A percentile compares a stretch with the other conserved stretches of the same genome.
Evolutionary conservation across 2,329 filamentous ascomycete genomes (phyloP).

Genomic region (Penicillium verrucosum): DNA sequence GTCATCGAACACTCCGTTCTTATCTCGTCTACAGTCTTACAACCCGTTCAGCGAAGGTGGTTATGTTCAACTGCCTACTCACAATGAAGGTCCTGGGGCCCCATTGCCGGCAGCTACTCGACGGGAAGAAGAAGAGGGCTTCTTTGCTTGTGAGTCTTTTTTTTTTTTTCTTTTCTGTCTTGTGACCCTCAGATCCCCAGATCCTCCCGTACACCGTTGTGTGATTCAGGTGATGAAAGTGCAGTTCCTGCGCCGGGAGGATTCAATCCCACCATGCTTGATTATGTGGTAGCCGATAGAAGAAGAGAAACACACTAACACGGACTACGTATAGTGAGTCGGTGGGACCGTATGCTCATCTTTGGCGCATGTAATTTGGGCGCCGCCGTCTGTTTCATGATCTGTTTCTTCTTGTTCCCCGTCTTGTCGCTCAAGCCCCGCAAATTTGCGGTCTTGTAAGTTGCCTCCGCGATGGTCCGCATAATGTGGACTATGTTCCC

Average conservation of each 20-base stretch:
- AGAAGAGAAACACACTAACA: constrained; percentile 17
- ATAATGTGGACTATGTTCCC: constrained; percentile 1
- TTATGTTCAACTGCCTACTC: constrained; percentile 86
- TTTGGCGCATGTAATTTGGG: constrained; percentile 89
- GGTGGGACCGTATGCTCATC: constrained; percentile 92
- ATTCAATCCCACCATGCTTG: constrained; percentile 17
- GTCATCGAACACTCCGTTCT: constrained; percentile 65
- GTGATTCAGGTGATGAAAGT: constrained; percentile 33
- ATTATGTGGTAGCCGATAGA: constrained; percentile 19
- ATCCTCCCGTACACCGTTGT: constrained; percentile 13
- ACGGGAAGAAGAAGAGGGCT: constrained; percentile 91
- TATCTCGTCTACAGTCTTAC: constrained; percentile 76
- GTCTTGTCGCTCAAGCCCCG: constrained; percentile 74
- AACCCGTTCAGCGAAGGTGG: constrained; percentile 82
- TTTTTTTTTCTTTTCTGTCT: constrained; percentile 15
- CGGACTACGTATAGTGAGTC: constrained; percentile 66
- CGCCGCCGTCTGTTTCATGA: constrained; percentile 85
- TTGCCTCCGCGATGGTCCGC: constrained; percentile 35
- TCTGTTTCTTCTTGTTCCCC: constrained; percentile 84
- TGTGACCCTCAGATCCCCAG: constrained; percentile 12
- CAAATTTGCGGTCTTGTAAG: constrained; percentile 97
- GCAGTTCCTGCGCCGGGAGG: constrained; percentile 40
- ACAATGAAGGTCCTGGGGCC: constrained; percentile 70
- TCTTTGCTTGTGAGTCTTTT: constrained; percentile 81
- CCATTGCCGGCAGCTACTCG: constrained; percentile 79